These are phyloP conservation scores for Hypoxylon perforatum DNA, from an alignment of 495 filamentous ascomycete genomes.

Conservation along the genomic window DNA sequence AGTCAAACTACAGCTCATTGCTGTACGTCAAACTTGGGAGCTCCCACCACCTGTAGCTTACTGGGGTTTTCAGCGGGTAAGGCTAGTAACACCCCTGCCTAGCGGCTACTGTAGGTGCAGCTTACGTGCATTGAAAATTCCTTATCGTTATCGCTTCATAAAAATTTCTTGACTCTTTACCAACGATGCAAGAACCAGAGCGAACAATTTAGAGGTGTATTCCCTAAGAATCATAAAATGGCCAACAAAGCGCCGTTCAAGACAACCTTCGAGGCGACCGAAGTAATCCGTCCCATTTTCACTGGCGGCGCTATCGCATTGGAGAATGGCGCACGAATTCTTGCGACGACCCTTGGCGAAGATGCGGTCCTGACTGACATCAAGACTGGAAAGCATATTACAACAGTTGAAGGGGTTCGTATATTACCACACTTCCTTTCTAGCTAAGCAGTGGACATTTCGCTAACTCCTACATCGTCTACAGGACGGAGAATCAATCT, in stretches of 20 bases:
- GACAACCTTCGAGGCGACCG: conserved; percentile 86
- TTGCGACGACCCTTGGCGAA: conserved; percentile 88
- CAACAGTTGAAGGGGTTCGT: conserved; percentile 88
- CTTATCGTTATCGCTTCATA: conserved; percentile 44
- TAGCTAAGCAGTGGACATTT: background rate
- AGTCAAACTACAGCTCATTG: no score
- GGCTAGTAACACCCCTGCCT: background rate
- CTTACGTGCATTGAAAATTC: conserved; percentile 7
- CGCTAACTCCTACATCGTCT: background rate
- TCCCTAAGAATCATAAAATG: conserved; percentile 47
- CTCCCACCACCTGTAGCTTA: conserved; percentile 1
- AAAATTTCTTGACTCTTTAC: conserved; percentile 41
- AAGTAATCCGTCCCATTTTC: conserved; percentile 90
- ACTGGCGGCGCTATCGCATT: conserved; percentile 90
- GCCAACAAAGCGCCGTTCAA: conserved; percentile 63
- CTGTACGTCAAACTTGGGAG: background rate
- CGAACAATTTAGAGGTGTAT: conserved; percentile 14
- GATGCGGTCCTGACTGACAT: conserved; percentile 90
- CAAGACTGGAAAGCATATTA: conserved; percentile 81
- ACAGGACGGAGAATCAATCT: conserved; percentile 93
- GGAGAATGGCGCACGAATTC: conserved; percentile 80
- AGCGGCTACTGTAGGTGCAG: conserved; percentile 4
- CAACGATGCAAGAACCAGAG: background rate
- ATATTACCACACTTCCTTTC: background rate
- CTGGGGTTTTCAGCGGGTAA: background rate